Evolutionary conservation across 2,329 filamentous ascomycete species (phyloP).

Genomic region (Thermomyces lanuginosus): DNA sequence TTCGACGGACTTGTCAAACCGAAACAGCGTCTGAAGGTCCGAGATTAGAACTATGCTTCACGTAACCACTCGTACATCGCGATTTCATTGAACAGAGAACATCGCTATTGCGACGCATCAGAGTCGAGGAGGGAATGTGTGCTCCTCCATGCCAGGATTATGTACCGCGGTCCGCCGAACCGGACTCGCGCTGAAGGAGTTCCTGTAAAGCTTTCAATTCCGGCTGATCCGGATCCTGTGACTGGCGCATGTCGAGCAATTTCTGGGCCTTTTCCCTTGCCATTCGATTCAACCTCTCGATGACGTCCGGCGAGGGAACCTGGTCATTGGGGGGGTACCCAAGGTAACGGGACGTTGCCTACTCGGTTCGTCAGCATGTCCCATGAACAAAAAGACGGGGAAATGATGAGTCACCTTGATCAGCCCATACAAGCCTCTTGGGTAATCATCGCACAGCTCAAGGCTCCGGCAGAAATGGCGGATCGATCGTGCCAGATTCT

Average conservation of each 20-base stretch:
- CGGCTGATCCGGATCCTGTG: too few species aligned
- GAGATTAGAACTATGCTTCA: too few species aligned
- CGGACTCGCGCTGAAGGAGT: slow-evolving; percentile 20
- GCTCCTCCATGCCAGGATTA: too few species aligned
- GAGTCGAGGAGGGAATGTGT: slow-evolving; percentile 1
- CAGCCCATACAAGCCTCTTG: slow-evolving; percentile 83
- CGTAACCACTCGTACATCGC: too few species aligned
- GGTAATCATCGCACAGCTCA: slow-evolving; percentile 83
- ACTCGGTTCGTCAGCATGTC: slow-evolving; percentile 2
- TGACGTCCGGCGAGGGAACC: slow-evolving; percentile 10
- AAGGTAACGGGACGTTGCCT: slow-evolving; percentile 8
- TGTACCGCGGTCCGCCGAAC: too few species aligned
- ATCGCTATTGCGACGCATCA: too few species aligned
- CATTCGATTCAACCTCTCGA: slow-evolving; percentile 20
- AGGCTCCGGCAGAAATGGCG: slow-evolving; percentile 80
- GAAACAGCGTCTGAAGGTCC: too few species aligned
- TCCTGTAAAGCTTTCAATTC: slow-evolving; percentile 28
- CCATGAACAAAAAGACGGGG: slow-evolving; percentile 1
- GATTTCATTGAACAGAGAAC: too few species aligned
- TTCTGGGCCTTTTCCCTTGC: slow-evolving; percentile 21
- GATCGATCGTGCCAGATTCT: slow-evolving; percentile 53
- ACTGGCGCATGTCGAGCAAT: slow-evolving; percentile 21
- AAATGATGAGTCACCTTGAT: slow-evolving; percentile 46
- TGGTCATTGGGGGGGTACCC: slow-evolving; percentile 6
- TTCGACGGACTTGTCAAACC: too few species aligned